Evolutionary conservation across 352 stramenopile species (phyloP).

Genomic region (Globisporangium iwayamae): DNA sequence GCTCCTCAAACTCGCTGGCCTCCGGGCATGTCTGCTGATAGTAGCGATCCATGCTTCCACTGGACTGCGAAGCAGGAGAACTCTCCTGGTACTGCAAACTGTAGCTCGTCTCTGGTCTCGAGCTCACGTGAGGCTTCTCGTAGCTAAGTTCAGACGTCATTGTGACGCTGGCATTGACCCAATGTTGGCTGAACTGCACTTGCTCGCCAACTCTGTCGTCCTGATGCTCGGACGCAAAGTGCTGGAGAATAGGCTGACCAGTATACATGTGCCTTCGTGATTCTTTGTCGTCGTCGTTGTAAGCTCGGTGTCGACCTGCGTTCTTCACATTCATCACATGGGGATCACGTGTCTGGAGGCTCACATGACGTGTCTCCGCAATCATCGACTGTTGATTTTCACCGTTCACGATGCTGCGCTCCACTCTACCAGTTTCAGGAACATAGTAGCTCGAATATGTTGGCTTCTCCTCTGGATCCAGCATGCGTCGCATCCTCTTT

Average conservation of each 20-base stretch:
- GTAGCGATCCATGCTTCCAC: neutral
- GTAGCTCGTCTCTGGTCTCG: neutral
- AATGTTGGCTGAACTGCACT: neutral
- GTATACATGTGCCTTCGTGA: neutral
- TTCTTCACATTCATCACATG: neutral
- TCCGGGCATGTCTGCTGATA: neutral
- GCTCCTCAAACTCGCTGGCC: neutral
- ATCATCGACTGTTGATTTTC: neutral
- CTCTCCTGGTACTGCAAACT: neutral
- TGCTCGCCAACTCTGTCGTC: neutral
- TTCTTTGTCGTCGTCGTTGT: neutral
- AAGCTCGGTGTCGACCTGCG: too few species aligned
- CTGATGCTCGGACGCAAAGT: neutral
- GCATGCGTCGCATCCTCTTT: constrained; percentile 30
- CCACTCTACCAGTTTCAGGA: neutral
- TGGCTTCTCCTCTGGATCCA: constrained; percentile 25
- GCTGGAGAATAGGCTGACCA: neutral
- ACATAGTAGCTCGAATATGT: constrained; percentile 20
- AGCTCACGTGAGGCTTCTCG: neutral
- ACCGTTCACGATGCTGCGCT: neutral
- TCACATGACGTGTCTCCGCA: neutral
- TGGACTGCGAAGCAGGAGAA: too few species aligned
- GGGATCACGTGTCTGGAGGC: neutral
- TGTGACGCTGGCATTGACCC: neutral
- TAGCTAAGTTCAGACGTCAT: neutral